phyloP scores from a whole-genome alignment of 352 stramenopile species.

The Thraustochytrium sp. region DNA sequence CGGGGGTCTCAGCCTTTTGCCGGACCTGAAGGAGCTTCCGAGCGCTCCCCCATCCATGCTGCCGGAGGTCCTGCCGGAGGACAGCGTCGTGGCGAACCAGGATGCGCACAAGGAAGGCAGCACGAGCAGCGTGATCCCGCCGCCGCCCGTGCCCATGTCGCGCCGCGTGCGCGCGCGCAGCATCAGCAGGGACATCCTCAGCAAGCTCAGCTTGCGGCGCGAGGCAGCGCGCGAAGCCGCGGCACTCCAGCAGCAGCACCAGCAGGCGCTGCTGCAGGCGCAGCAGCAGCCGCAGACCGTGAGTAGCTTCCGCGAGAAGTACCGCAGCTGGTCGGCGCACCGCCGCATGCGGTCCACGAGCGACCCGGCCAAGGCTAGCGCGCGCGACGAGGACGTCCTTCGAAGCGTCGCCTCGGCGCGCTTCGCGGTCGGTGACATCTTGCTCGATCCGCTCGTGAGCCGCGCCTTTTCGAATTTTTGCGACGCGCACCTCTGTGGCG shows the following conservation, averaged over 20 bases:
- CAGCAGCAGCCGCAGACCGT: no score
- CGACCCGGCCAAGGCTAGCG: background rate
- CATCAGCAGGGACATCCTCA: background rate
- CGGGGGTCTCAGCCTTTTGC: no score
- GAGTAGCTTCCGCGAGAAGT: background rate
- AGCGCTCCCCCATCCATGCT: no score
- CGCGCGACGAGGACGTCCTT: background rate
- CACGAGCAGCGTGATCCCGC: no score
- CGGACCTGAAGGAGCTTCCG: no score
- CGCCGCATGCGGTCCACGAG: background rate
- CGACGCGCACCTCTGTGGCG: background rate
- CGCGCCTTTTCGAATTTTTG: background rate
- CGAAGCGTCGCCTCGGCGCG: background rate
- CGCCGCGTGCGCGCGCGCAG: background rate
- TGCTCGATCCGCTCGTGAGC: background rate
- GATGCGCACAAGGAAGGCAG: no score
- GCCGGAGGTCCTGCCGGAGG: no score
- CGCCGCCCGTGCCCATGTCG: no score
- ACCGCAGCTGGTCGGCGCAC: background rate
- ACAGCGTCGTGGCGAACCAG: no score
- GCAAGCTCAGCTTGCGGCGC: background rate
- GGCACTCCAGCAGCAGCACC: no score
- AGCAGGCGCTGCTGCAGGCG: no score
- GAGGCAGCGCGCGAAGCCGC: no score
- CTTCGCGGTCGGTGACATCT: background rate